phyloP scores from a whole-genome alignment of 225 moss, liverwort and hornwort genomes.

The Straminergon stramineum region DNA sequence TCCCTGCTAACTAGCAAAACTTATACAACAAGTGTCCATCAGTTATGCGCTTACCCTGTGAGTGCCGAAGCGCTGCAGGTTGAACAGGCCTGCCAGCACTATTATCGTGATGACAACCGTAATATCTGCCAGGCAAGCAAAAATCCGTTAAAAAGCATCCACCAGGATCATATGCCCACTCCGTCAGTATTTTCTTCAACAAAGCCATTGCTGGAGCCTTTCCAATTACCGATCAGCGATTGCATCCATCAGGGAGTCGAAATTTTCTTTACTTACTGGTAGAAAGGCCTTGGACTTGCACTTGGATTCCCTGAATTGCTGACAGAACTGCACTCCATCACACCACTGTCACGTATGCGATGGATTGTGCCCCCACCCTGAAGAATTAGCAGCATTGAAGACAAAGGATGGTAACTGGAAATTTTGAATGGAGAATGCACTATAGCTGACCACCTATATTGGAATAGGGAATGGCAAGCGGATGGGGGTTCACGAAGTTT shows the following conservation, averaged over 20 bases:
- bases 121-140: conserved; percentile 11
- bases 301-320: conserved; percentile 39
- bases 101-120: conserved; percentile 32
- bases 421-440: neutral
- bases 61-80: conserved; percentile 54
- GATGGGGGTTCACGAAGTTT: neutral
- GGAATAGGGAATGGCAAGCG: neutral
- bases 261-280: neutral
- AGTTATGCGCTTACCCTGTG: conserved; percentile 11
- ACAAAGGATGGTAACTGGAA: neutral
- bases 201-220: neutral
- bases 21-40: neutral
- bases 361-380: neutral
- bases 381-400: neutral
- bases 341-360: neutral
- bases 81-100: conserved; percentile 43
- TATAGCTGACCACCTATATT: neutral
- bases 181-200: neutral
- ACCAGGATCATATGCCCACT: neutral
- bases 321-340: conserved; percentile 34
- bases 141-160: neutral
- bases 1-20: neutral
- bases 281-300: conserved; percentile 13
- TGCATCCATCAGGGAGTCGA: neutral
- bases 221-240: neutral